Percentiles rank a stretch among this genome's conserved stretches.
Evolutionary conservation across 225 moss, liverwort and hornwort species (phyloP).

Genomic region (Anthoceros angustus): DNA sequence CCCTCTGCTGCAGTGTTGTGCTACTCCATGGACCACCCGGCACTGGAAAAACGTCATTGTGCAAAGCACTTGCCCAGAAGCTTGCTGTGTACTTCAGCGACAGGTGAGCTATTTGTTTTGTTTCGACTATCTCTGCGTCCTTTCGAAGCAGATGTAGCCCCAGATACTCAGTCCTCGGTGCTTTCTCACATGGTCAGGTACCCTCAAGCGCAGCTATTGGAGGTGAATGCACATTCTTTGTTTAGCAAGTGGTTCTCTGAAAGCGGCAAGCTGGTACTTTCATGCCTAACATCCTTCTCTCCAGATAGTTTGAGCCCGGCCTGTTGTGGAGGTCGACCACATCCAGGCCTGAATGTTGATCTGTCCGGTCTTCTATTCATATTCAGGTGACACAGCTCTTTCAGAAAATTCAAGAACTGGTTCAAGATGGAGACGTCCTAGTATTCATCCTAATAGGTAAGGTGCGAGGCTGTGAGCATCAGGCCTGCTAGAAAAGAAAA

Average conservation of each 20-base stretch:
- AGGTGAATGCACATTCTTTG: slow-evolving; percentile 33
- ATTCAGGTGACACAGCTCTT: slow-evolving; percentile 28
- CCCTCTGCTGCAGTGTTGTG: slow-evolving; percentile 15
- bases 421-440: slow-evolving; percentile 26
- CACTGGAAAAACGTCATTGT: slow-evolving; percentile 28
- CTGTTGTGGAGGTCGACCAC: too few species aligned
- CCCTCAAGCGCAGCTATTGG: slow-evolving; percentile 20
- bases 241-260: slow-evolving; percentile 43
- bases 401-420: slow-evolving; percentile 27
- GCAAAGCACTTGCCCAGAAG: slow-evolving; percentile 32
- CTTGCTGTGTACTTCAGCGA: slow-evolving; percentile 21
- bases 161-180: background rate
- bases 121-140: background rate
- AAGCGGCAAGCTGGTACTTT: slow-evolving; percentile 28
- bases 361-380: background rate
- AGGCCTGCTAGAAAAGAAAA: background rate
- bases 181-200: slow-evolving; percentile 14
- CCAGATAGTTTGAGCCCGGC: background rate
- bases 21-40: slow-evolving; percentile 30
- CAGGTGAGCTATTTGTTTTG: slow-evolving; percentile 12
- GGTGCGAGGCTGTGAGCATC: background rate
- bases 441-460: slow-evolving; percentile 33
- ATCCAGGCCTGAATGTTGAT: too few species aligned
- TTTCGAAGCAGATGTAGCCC: background rate
- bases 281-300: background rate